Base-by-base conservation (phyloP, 768 basidiomycete genomes). In the Trametes coccinea region DNA sequence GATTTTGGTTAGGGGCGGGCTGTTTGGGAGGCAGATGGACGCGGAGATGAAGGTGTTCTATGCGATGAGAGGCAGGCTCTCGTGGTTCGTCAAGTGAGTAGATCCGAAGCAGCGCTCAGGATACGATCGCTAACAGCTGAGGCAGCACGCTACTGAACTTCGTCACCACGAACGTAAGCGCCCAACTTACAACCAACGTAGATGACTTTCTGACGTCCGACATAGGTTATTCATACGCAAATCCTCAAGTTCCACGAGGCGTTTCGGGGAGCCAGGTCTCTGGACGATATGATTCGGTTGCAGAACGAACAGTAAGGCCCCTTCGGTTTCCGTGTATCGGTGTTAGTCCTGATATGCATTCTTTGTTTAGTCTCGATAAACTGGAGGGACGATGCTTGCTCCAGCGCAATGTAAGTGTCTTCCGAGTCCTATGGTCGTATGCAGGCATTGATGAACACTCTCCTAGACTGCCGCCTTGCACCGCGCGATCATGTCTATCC, bases 71-170 rank as follows among this genome's bases (percentile, higher is more conserved):
- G 84, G 86, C 65, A 85, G 87, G 57, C 67, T 94, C 60, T 88
- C 88, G 59, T 94, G 92, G 92, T 90, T 93, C 66, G 81, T 90
- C 71, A 92, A 90, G 92, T 92, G 69, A 67, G 88, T 80, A n/a
- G 8, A 9, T 2, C 6, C n/a, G 34, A 37, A 5, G 40, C 30
- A 27, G 33, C 41, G 5, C 43, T 17, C 1, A 4, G 22, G 14
- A 33, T 13, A 14, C 39, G n/a, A 30, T 39, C 53, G 7, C 56
- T 54, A 16, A 54, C 10, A n/a, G 4, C 10, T 8, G 9, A 10
- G 46, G 14, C 60, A 90, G 90, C 65, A 82, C 82, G 0, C 67
- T 91, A 40, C 75, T 89, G 63, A 84, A 86, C 68, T 92, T 91
- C 67, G 70, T 93, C 53, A 86, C 84, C 34, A 92, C 86, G 50